Evolutionary conservation across 2,329 filamentous ascomycete species (phyloP), one percentile per base, ranked within the genome.

Genomic region (Fusarium sambucinum): DNA sequence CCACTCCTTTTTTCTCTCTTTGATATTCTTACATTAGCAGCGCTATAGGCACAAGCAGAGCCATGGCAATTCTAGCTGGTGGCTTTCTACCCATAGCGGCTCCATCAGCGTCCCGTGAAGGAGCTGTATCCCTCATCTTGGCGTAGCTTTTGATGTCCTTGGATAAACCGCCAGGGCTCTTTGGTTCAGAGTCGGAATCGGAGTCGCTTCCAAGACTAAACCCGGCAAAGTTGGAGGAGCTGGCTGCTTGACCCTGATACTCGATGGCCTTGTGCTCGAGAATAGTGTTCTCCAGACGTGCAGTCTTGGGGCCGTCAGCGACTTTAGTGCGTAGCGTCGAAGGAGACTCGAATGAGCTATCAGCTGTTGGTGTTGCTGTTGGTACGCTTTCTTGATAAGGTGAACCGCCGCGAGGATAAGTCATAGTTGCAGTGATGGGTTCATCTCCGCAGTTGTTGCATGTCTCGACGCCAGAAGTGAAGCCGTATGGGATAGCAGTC

Each of bases 361-460:
- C 47, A 11, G 48, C 44, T 23, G 47, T 55, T 13, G 55, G 30
- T 17, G 60, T 61, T 12, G 47, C 67, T 27, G 42, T 41, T 10
- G 71, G 59, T n/a, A 68, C 42, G 42, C 19, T 40, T 23, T 66
- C 57, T 25, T 55, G 62, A 27, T 67, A 74, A 32, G 72, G 68
- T n/a, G 47, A 60, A 11, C 57, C 68, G n/a, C 72, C 72, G 16
- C 66, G 70, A 14, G 72, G 72, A 56, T 71, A 74, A 14, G 70
- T 74, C 72, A 74, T 69, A 21, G 70, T 74, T 45, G 64, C 70
- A 25, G 48, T 51, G 9, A 74, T 38, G n/a, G 70, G 58, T 45
- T 72, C 53, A 37, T 72, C 60, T 9, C 72, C 70, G 12, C 72
- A 74, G 40, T 55, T 58, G 3, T 45, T 66, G 42, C 72, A 74